phyloP scores from a whole-genome alignment of 2,329 filamentous ascomycete genomes.

The Trichoderma simmonsii region DNA sequence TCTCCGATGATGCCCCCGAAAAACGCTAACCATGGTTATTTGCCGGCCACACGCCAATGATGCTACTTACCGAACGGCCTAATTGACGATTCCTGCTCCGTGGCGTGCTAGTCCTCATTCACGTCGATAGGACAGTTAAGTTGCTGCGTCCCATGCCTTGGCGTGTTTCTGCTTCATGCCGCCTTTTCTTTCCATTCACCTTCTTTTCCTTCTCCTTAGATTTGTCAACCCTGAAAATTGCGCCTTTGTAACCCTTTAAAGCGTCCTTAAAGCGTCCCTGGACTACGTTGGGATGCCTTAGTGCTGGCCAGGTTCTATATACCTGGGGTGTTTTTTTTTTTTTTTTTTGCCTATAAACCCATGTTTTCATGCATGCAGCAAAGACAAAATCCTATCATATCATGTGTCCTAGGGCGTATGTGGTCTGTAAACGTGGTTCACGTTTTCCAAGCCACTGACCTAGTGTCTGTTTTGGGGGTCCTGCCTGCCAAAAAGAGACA shows the following conservation, averaged over 20 bases:
- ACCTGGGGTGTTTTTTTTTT: background rate
- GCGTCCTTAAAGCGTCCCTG: background rate
- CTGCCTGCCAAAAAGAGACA: background rate
- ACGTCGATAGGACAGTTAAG: background rate
- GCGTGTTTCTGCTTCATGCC: background rate
- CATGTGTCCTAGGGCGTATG: background rate
- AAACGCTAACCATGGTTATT: conserved; percentile 5
- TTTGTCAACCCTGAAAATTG: background rate
- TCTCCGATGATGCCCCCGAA: conserved; percentile 9
- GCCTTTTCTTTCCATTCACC: background rate
- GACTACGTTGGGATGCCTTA: background rate
- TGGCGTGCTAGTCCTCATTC: background rate
- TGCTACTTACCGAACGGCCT: background rate
- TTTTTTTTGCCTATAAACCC: background rate
- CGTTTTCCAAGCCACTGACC: background rate
- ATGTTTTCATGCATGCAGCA: background rate
- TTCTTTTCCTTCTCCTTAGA: background rate
- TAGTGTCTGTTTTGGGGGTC: background rate
- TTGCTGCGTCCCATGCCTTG: background rate
- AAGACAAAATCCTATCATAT: background rate
- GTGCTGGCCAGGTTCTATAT: background rate
- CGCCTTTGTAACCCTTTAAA: background rate
- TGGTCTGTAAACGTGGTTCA: background rate
- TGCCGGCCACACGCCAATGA: background rate
- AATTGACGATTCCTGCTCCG: background rate